Evolutionary conservation across 2,329 filamentous ascomycete species (phyloP).

Genomic region (Fulvia fulva): DNA sequence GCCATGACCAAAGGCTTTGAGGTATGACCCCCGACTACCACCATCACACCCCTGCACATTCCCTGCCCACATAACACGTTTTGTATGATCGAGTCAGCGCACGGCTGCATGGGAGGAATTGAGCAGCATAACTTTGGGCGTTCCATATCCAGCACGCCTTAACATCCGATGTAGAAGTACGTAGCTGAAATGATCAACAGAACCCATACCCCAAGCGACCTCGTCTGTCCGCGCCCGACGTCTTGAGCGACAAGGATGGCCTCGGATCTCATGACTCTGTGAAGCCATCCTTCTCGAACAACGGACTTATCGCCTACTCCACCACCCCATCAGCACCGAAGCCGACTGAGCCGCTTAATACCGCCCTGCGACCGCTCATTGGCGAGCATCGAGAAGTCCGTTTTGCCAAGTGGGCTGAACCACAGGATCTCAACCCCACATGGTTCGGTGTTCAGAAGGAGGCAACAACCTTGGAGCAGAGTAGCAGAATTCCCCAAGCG

Average conservation of each 20-base stretch:
- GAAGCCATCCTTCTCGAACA: conserved; percentile 75
- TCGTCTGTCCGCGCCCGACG: conserved; percentile 49
- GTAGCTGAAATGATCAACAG: conserved; percentile 34
- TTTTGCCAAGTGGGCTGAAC: conserved; percentile 59
- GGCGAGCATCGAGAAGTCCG: conserved; percentile 62
- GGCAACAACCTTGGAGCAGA: conserved; percentile 42
- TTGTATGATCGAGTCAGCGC: conserved; percentile 9
- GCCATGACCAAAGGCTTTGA: conserved; percentile 44
- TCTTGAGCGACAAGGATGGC: conserved; percentile 59
- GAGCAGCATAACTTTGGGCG: conserved; percentile 13
- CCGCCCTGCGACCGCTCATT: conserved; percentile 56
- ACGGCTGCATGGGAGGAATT: conserved; percentile 24
- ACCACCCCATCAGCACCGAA: conserved; percentile 42
- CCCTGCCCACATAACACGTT: conserved; percentile 4
- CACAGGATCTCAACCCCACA: conserved; percentile 36
- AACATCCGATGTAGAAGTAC: conserved; percentile 23
- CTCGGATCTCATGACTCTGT: conserved; percentile 67
- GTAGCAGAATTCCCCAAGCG: conserved; percentile 53
- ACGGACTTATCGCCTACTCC: conserved; percentile 67
- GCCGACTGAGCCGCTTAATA: conserved; percentile 48
- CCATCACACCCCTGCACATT: neutral
- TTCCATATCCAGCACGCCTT: conserved; percentile 15
- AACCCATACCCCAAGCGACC: conserved; percentile 30
- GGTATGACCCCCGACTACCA: conserved; percentile 68
- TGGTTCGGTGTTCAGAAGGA: conserved; percentile 22